Percentiles rank a stretch among this genome's conserved stretches.
phyloP scores from a whole-genome alignment of 2,329 filamentous ascomycete genomes.

The Paraphoma sp. region DNA sequence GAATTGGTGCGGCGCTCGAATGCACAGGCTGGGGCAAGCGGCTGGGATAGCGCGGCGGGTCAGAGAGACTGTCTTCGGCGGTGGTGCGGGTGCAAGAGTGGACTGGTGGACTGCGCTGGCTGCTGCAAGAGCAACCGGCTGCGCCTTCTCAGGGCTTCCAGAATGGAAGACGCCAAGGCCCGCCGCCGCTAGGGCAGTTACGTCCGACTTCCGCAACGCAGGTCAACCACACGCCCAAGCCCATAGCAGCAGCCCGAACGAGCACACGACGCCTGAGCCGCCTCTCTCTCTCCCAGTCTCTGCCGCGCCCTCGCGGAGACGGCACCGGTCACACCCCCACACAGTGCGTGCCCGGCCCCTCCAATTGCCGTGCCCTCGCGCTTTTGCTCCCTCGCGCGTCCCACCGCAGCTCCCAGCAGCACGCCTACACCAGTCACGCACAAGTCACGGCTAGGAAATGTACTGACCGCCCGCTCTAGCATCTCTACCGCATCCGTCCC shows the following conservation, averaged over 20 bases:
- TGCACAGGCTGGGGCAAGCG: constrained; percentile 18
- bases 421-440: constrained; percentile 19
- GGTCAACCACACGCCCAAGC: constrained; percentile 3
- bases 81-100: neutral
- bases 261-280: constrained; percentile 14
- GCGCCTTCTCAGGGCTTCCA: constrained; percentile 5
- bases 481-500: constrained; percentile 1
- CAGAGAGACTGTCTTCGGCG: neutral
- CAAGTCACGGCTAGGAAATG: constrained; percentile 7
- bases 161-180: constrained; percentile 6
- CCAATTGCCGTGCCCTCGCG: constrained; percentile 16
- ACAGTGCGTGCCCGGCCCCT: constrained; percentile 24
- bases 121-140: neutral
- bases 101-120: constrained; percentile 1
- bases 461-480: constrained; percentile 16
- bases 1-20: constrained; percentile 17
- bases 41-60: constrained; percentile 9
- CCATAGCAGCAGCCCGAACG: constrained; percentile 4
- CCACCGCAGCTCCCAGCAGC: constrained; percentile 12
- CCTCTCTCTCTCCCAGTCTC: constrained; percentile 3
- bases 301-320: constrained; percentile 9
- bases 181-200: constrained; percentile 1
- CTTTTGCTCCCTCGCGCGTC: constrained; percentile 16
- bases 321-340: constrained; percentile 4
- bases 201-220: constrained; percentile 4